Evolutionary conservation across 75 land plant genomes (phyloP), one percentile per base, ranked within the genome.

Genomic region (Ceratopteris richardii): DNA sequence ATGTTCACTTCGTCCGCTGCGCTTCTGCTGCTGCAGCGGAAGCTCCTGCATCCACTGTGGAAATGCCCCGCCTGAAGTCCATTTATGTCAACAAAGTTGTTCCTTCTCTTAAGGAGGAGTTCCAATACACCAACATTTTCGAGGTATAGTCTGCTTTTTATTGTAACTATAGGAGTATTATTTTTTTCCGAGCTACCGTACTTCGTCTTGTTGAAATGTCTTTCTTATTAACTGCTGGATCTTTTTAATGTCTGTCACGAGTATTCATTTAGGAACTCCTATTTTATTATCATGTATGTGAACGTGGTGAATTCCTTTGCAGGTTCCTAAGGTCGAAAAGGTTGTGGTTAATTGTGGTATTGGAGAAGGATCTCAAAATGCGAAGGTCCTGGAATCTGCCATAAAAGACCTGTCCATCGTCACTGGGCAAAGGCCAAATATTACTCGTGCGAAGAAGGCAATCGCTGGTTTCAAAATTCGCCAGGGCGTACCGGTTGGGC

Each of bases 361-460:
- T 31, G 97, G 97, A 44, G 97, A 92, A 51, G 97, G 89, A 20
- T 67, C 82, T 0, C 97, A 92, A 66, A 92, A 92, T 63, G 71
- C 88, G 0, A 92, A 92, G 65, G 77, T 85, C 11, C 57, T 92
- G 58, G 97, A 92, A 43, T 69, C 85, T 0, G 83, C 79, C 1
- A 73, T 87, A 47, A 78, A 76, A 44, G 94, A 88, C 36, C 24
- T 92, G 63, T 72, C 87, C 0, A 56, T 68, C 21, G 77, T 92
- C 17, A 85, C 97, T 3, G 93, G 97, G 51, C 97, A 92, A 63
- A 80, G 77, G 51, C 86, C 97, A 1, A 77, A 78, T 4, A 83
- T 82, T 54, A 92, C 97, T 0, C 69, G 77, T 40, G 88, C 97
- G 0, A 88, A 58, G 74, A 65, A 75, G 18, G 72, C 97, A 22